phyloP scores from a whole-genome alignment of 2,329 filamentous ascomycete species.

The Colletotrichum tofieldiae region DNA sequence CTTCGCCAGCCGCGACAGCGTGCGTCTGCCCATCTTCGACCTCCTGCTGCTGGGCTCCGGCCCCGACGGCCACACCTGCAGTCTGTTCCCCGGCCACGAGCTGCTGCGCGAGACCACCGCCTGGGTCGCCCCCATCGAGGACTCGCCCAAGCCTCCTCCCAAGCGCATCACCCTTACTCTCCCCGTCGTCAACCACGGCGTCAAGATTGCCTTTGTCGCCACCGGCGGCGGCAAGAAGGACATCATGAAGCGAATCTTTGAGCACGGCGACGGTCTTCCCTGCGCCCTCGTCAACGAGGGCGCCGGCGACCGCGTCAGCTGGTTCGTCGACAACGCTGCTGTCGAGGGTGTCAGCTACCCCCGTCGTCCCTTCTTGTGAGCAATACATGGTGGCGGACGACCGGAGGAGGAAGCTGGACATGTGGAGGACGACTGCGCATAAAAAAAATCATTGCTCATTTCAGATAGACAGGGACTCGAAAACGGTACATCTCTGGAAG shows the following conservation, averaged over 20 bases:
- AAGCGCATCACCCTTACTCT: constrained; percentile 93
- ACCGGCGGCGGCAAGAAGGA: constrained; percentile 93
- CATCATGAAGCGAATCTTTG: constrained; percentile 93
- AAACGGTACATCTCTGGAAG: constrained; percentile 32
- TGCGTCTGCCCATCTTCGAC: constrained; percentile 96
- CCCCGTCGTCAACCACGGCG: constrained; percentile 89
- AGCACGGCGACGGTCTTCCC: constrained; percentile 84
- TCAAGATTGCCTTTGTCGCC: constrained; percentile 91
- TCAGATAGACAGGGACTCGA: constrained; percentile 35
- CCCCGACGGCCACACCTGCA: constrained; percentile 97
- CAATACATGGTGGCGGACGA: constrained; percentile 12
- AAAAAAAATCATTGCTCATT: constrained; percentile 27
- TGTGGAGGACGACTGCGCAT: constrained; percentile 14
- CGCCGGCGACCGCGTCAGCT: constrained; percentile 88
- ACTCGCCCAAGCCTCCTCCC: constrained; percentile 95
- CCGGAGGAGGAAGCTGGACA: constrained; percentile 9
- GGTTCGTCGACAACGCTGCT: constrained; percentile 93
- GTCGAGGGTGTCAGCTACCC: constrained; percentile 90
- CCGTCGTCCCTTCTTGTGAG: constrained; percentile 75
- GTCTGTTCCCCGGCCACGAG: constrained; percentile 91
- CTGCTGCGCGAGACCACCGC: constrained; percentile 89
- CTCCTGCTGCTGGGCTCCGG: constrained; percentile 93
- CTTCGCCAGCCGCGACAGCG: constrained; percentile 93
- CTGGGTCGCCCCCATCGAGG: constrained; percentile 93
- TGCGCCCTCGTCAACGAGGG: constrained; percentile 90